These are phyloP conservation scores for Austropuccinia psidii DNA, from an alignment of 1,284 basidiomycete species.

Conservation along the genomic window DNA sequence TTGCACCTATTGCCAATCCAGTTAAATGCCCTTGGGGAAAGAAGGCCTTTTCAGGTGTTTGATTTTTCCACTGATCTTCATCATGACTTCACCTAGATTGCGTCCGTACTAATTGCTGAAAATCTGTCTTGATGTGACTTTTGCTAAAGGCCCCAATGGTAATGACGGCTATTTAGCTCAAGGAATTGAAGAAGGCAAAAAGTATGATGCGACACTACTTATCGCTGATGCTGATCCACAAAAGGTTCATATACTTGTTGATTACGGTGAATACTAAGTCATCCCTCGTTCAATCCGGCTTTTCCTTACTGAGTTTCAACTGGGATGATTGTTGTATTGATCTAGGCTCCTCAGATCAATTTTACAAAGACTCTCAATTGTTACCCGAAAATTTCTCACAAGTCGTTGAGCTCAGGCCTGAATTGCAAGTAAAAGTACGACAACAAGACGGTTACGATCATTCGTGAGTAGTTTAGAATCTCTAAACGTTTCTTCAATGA, in stretches of 20 bases:
- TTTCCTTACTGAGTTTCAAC: not conserved
- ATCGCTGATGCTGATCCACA: constrained; percentile 50
- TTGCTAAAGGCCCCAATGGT: not conserved
- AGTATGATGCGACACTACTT: constrained; percentile 79
- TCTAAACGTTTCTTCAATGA: not conserved
- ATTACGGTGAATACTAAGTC: constrained; percentile 18
- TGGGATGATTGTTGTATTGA: constrained; percentile 18
- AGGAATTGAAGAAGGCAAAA: constrained; percentile 66
- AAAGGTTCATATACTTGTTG: constrained; percentile 46
- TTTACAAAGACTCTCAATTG: constrained; percentile 75
- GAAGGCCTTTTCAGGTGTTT: constrained; percentile 63
- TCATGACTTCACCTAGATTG: not conserved
- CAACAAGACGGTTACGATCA: constrained; percentile 20
- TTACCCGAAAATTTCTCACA: constrained; percentile 79
- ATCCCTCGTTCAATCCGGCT: not conserved
- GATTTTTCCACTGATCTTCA: not conserved
- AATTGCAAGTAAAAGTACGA: not conserved
- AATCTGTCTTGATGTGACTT: not conserved
- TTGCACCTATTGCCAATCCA: constrained; percentile 86
- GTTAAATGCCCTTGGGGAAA: constrained; percentile 80
- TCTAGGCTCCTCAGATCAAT: constrained; percentile 75
- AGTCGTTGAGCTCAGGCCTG: not conserved
- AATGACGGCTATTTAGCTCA: constrained; percentile 61
- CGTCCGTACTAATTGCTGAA: not conserved
- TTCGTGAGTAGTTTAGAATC: not conserved